Conservation (phyloP, 208 protist species). For the Crithidia sp. region DNA sequence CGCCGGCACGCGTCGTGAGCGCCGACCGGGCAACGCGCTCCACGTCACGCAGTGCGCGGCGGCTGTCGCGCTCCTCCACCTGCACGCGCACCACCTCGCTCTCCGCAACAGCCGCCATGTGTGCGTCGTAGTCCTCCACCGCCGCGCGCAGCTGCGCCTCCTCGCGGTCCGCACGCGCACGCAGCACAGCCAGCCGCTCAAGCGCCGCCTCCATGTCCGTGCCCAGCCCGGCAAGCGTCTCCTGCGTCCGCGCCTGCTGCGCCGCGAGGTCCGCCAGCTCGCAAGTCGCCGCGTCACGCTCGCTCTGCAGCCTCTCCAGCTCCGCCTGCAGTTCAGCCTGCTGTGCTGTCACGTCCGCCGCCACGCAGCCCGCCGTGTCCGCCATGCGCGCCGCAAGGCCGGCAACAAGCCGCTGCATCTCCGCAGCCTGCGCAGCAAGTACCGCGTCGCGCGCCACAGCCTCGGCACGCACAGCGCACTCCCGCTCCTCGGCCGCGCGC, state of each 20-base stretch:
- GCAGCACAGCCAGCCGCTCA: neutral
- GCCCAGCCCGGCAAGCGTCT: conserved; percentile 1
- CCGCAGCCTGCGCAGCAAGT: neutral
- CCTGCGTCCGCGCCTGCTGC: conserved; percentile 5
- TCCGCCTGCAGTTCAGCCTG: conserved; percentile 20
- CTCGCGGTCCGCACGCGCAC: neutral
- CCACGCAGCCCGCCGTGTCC: conserved; percentile 18
- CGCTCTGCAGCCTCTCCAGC: conserved; percentile 1
- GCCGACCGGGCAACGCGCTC: too few relatives aligned
- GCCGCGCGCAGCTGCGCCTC: conserved; percentile 10
- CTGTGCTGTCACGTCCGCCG: conserved; percentile 14
- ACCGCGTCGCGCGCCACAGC: neutral
- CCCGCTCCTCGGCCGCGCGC: neutral
- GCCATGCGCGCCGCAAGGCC: conserved; percentile 20
- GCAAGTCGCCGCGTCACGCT: neutral
- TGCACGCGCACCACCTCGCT: too few relatives aligned
- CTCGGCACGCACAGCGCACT: neutral
- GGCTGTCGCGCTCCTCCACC: neutral
- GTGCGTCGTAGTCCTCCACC: neutral
- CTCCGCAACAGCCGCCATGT: too few relatives aligned
- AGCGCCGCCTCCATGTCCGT: neutral
- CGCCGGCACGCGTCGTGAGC: too few relatives aligned
- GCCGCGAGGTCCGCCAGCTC: conserved; percentile 6
- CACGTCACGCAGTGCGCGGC: neutral
- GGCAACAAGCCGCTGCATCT: conserved; percentile 20